These are phyloP conservation scores for Forsythia viridissima DNA, from an alignment of 257 asterid genomes.

Conservation along the genomic window DNA sequence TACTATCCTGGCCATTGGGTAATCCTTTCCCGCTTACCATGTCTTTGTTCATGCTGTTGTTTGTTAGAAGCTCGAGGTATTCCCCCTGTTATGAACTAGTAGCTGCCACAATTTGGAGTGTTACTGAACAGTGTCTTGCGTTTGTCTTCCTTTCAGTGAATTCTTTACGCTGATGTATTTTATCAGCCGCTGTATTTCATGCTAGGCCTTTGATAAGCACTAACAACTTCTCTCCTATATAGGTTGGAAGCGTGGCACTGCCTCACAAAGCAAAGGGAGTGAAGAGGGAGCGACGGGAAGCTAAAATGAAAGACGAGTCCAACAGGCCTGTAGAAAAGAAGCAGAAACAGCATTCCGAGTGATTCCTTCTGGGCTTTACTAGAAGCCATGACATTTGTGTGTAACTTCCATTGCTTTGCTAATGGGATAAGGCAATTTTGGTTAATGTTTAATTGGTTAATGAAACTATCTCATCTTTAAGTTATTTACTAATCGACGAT, in stretches of 20 bases:
- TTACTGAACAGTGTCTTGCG: not conserved
- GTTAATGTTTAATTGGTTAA: not conserved
- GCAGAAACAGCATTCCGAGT: constrained; percentile 63
- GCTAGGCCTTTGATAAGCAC: not conserved
- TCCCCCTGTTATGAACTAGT: not conserved
- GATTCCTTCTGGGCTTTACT: constrained; percentile 15
- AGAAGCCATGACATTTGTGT: not conserved
- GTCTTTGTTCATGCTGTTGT: not conserved
- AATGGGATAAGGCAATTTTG: not conserved
- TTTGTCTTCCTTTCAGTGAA: not conserved
- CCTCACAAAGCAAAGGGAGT: constrained; percentile 71
- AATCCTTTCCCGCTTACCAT: not conserved
- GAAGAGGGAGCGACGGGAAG: constrained; percentile 91
- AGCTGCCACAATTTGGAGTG: not conserved
- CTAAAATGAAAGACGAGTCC: constrained; percentile 55
- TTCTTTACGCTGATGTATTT: not conserved
- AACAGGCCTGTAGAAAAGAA: constrained; percentile 52
- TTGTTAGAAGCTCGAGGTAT: not conserved
- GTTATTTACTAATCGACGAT: not conserved
- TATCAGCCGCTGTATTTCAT: not conserved
- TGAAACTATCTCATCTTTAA: not conserved
- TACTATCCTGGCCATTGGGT: not conserved
- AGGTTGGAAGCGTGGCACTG: constrained; percentile 71
- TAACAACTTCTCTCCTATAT: not conserved
- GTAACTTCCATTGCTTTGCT: not conserved